Percentiles rank a stretch among this genome's conserved stretches.
These are phyloP conservation scores for Malassezia nana DNA, from an alignment of 1,284 basidiomycete species.

Conservation along the genomic window DNA sequence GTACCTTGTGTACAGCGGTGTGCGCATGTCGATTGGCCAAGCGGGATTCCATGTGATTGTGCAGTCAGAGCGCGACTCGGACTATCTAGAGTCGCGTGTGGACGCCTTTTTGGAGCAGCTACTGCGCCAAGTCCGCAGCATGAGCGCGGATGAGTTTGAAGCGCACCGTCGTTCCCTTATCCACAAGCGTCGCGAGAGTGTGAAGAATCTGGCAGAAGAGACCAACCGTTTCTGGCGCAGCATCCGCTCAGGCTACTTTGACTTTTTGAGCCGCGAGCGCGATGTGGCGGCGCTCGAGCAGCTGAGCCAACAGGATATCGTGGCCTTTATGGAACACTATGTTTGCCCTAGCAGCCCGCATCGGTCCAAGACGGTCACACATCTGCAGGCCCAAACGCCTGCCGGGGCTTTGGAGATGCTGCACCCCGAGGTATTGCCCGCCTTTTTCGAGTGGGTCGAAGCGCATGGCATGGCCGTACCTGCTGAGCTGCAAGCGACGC, in stretches of 20 bases:
- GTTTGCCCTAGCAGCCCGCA: conserved; percentile 53
- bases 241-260: conserved; percentile 54
- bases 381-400: conserved; percentile 42
- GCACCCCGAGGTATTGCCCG: conserved; percentile 59
- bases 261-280: conserved; percentile 54
- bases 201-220: conserved; percentile 45
- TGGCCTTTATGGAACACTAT: conserved; percentile 62
- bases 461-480: conserved; percentile 56
- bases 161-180: conserved; percentile 37
- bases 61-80: conserved; percentile 75
- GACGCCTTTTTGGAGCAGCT: conserved; percentile 73
- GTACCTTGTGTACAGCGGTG: conserved; percentile 54
- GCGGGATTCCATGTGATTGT: conserved; percentile 76
- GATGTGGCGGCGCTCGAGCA: conserved; percentile 60
- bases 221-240: conserved; percentile 54
- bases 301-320: conserved; percentile 67
- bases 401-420: conserved; percentile 54
- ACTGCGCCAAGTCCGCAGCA: conserved; percentile 50
- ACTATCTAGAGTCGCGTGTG: conserved; percentile 77
- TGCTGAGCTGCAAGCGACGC: conserved; percentile 52
- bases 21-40: conserved; percentile 51
- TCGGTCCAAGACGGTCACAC: conserved; percentile 33
- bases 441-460: conserved; percentile 57
- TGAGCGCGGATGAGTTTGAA: conserved; percentile 36
- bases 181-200: conserved; percentile 40